Base-by-base conservation (phyloP, 1,284 basidiomycete species). In the Trametes sp. region DNA sequence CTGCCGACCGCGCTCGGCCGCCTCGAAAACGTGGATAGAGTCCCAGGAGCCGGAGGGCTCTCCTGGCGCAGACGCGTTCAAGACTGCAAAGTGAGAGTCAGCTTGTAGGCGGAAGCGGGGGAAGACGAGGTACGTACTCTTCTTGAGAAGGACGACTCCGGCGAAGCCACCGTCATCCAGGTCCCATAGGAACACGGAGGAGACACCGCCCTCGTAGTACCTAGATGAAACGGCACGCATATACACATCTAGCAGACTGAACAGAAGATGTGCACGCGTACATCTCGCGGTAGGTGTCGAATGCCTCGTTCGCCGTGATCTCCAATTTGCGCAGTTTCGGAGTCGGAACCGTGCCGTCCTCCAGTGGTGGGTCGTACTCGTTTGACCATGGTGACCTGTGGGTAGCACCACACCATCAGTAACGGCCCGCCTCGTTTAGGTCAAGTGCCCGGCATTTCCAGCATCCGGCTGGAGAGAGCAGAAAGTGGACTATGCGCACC, bases 141-240 rank as follows among this genome's bases (percentile, higher is more conserved):
- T 99, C 84, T 98, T 98, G 67, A 99, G 82, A 50, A 99, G 79
- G 0, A 99, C 96, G 0, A 98, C 98, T 11, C 98, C 98, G 5
- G 98, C 98, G 78, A 98, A 99, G 41, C 90, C 92, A 24, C 95
- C 94, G 68, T 98, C 96, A 61, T 98, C 96, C 23, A 97, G 83
- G 74, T 99, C 98, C 98, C 98, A 99, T 13, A 99, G 87, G 77
- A 98, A 99, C 19, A 98, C 97, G 21, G 93, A 96, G n/a, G 96
- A 98, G 1, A 95, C 89, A 5, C 98, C 98, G 6, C 96, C 96
- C 77, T 98, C 97, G 77, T 89, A 98, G 83, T 99, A 99, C 83
- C 93, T 94, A 68, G 93, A 68, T 29, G 49, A 55, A 29, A 13
- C 19, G 35, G 36, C n/a, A n/a, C n/a, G n/a, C n/a, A n/a, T n/a